Base-by-base conservation (phyloP, 768 basidiomycete species). In the Candolleomyces efflorescens region DNA sequence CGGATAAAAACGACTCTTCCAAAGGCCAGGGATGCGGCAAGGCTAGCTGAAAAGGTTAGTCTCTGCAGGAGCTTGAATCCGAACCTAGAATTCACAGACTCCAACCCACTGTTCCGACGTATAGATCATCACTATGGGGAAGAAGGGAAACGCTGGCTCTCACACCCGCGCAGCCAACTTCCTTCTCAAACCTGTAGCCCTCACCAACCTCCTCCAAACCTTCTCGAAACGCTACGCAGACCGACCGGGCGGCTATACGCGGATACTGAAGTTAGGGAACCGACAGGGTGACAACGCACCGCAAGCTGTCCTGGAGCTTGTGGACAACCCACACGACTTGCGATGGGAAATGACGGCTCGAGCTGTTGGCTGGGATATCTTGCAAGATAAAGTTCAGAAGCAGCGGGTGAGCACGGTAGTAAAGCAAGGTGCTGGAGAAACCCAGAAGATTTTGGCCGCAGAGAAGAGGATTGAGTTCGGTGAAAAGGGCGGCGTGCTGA, bases 1-100 rank as follows among this genome's bases (percentile, higher is more conserved):
- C 90, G 92, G 68, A 93, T 99, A 68, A 89, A 90, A 71, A 98
- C 97, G 5, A 99, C 97, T 0, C 74, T 98, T 15, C 89, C 96
- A 32, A 98, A 98, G 72, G 97, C 97, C 2, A 88, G 90, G 69
- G 94, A 97, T 65, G 77, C 94, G 4, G 92, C 92, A 13, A 81
- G 93, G 63, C 75, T 98, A 53, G 95, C 94, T 15, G 96, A 99
- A 68, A 95, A 96, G 86, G 94, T 88, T 58, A 20, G 15, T 44
- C 32, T 1, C 39, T 13, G 53, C 45, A 23, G 26, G 18, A 20
- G 23, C 3, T 13, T 10, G 5, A 15, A 17, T 15, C 17, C 15
- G 24, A 6, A 49, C 47, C 15, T 37, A 7, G 22, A 24, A 39
- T 11, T n/a, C 53, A 48, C 44, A 32, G 18, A 3, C 38, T 46